phyloP scores from a whole-genome alignment of 352 stramenopile species.

The Blastocystis hominis region DNA sequence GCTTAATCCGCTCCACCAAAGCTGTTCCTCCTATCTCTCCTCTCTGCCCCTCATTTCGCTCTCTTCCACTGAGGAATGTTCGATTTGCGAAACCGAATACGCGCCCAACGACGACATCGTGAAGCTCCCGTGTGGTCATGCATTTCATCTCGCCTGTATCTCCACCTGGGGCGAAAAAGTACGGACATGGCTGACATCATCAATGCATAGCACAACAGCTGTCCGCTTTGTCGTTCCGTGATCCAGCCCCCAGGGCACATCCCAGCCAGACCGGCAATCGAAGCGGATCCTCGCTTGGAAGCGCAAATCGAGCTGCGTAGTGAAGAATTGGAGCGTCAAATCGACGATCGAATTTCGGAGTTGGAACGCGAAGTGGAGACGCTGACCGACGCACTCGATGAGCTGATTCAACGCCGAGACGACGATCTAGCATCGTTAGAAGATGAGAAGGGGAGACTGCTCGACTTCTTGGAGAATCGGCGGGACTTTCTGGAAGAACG shows the following conservation, averaged over 20 bases:
- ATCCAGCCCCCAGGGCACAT: background rate
- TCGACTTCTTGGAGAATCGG: too few relatives aligned
- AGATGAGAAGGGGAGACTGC: too few relatives aligned
- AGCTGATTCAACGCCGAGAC: too few relatives aligned
- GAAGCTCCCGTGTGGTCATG: background rate
- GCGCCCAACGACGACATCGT: background rate
- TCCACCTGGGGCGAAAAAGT: background rate
- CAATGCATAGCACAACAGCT: background rate
- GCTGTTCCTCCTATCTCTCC: background rate
- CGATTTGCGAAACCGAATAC: background rate
- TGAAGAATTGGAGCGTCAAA: background rate
- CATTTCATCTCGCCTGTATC: background rate
- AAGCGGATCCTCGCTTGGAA: background rate
- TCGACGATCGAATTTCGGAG: background rate
- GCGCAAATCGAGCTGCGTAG: background rate
- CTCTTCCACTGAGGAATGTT: background rate
- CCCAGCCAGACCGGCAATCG: too few relatives aligned
- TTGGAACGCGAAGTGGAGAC: too few relatives aligned
- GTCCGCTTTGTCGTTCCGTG: background rate
- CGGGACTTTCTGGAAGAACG: too few relatives aligned
- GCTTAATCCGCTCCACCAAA: background rate
- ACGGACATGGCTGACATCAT: background rate
- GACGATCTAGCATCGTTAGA: too few relatives aligned
- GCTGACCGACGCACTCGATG: too few relatives aligned
- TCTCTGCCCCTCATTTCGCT: background rate